A percentile compares a stretch with the other conserved stretches of the same genome.
phyloP scores from a whole-genome alignment of 179 eudicot genomes.

The Patellifolia procumbens region DNA sequence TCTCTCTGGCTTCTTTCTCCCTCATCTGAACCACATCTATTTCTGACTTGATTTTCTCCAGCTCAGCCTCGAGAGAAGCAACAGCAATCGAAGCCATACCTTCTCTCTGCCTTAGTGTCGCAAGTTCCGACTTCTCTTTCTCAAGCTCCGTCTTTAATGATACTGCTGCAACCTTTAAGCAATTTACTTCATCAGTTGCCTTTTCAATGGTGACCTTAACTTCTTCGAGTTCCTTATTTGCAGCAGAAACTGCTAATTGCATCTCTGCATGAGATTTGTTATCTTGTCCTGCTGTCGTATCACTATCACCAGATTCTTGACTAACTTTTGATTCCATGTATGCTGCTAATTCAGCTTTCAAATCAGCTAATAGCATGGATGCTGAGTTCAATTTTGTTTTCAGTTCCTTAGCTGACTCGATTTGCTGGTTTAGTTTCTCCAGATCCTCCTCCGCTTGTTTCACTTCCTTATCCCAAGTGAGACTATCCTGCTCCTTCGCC shows the following conservation, averaged over 20 bases:
- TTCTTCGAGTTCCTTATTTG: conserved; percentile 71
- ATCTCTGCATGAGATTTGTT: conserved; percentile 46
- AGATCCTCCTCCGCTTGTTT: conserved; percentile 80
- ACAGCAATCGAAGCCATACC: conserved; percentile 67
- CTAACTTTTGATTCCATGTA: conserved; percentile 67
- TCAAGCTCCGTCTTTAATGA: conserved; percentile 70
- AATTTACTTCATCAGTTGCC: conserved; percentile 61
- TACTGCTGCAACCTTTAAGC: conserved; percentile 60
- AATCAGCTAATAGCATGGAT: conserved; percentile 45
- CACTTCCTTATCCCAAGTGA: conserved; percentile 72
- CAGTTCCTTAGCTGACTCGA: conserved; percentile 59
- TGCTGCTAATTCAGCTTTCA: conserved; percentile 74
- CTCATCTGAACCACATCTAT: conserved; percentile 53
- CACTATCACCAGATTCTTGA: conserved; percentile 37
- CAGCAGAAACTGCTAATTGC: conserved; percentile 50
- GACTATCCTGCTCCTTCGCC: conserved; percentile 67
- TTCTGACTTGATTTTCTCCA: conserved; percentile 63
- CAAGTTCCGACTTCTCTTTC: conserved; percentile 53
- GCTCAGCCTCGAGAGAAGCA: conserved; percentile 75
- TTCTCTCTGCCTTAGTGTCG: conserved; percentile 63
- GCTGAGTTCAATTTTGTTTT: conserved; percentile 65
- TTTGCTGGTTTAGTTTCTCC: conserved; percentile 54
- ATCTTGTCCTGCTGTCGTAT: conserved; percentile 24
- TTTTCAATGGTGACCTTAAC: conserved; percentile 69
- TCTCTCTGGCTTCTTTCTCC: conserved; percentile 70